Evolutionary conservation across 2,329 filamentous ascomycete genomes (phyloP), one percentile per base, ranked within the genome.

Genomic region (Neurospora crassa): DNA sequence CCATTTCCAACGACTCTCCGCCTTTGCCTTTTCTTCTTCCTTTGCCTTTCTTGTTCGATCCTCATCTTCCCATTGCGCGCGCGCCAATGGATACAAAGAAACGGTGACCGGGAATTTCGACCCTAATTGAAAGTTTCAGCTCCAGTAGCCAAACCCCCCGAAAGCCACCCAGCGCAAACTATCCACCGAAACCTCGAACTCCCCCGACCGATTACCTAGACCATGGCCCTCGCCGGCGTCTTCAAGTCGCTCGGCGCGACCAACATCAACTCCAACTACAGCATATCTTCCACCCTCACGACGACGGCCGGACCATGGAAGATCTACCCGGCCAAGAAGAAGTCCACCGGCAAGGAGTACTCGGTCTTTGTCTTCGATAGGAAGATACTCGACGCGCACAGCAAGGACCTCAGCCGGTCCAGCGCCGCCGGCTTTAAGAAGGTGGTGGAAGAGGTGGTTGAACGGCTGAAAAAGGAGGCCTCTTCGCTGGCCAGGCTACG

Each of bases 311-410:
- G 96, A 20, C 93, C 94, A 72, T 99, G 96, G 96, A 97, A 94
- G 84, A 96, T 99, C 78, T 95, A 95, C 86, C 94, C 97, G 83
- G 94, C 92, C 72, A 98, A 97, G 85, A 96, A 96, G 83, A 98
- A 97, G 83, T 93, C 92, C 40, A 97, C 94, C 0, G 93, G 92
- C 75, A 97, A 96, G 80, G 81, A 90, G 8, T 96, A 91, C 70
- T 97, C 94, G 18, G 90, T 98, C 75, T 99, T 98, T 78, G 90
- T 98, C 75, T 97, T 98, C 80, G 96, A 99, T 75, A 91, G 90
- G 79, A 97, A 96, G 82, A 88, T 89, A 0, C 84, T 99, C 70
- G 94, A 97, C 71, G 83, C 88, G 11, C 87, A 90, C 72, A 86
- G 87, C 18, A 86, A 84, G 68, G 87, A 88, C 7, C 82, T 93